A percentile compares a stretch with the other conserved stretches of the same genome.
phyloP scores from a whole-genome alignment of 169 alveolate species.

The Pseudocohnilembus persalinus region DNA sequence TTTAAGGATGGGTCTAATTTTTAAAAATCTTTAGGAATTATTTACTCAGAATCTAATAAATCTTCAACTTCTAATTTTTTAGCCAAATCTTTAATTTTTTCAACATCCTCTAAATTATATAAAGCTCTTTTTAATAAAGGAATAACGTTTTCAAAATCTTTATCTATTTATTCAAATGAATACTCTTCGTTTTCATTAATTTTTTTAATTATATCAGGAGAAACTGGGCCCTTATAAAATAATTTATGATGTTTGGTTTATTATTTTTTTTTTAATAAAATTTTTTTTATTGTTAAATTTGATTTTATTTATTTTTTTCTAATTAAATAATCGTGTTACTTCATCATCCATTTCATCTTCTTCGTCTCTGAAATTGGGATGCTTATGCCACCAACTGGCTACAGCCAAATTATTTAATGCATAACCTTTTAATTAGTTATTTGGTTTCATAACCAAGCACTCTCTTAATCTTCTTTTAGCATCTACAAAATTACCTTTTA shows the following conservation, averaged over 20 bases:
- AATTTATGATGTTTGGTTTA: neutral
- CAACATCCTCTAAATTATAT: conserved; percentile 36
- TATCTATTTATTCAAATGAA: conserved; percentile 27
- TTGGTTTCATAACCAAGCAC: conserved; percentile 28
- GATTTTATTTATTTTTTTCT: neutral
- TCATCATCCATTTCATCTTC: conserved; percentile 23
- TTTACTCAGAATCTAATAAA: conserved; percentile 20
- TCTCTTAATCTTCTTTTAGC: conserved; percentile 37
- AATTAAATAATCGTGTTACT: neutral
- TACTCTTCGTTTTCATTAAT: neutral
- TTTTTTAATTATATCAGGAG: too few species aligned
- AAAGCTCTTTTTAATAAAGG: conserved; percentile 33
- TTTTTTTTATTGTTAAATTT: neutral
- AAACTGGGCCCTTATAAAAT: neutral
- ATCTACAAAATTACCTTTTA: conserved; percentile 41
- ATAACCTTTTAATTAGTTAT: conserved; percentile 31
- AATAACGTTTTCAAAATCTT: conserved; percentile 36
- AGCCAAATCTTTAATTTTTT: conserved; percentile 9
- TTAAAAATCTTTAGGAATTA: conserved; percentile 25
- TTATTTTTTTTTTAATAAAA: too few species aligned
- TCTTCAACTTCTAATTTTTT: conserved; percentile 15
- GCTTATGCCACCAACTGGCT: conserved; percentile 49
- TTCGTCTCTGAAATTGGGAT: conserved; percentile 30
- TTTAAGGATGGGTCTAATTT: conserved; percentile 5
- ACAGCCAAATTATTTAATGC: conserved; percentile 44